These are phyloP conservation scores for Cryphonectria nitschkei DNA, from an alignment of 2,329 filamentous ascomycete species.

Conservation along the genomic window DNA sequence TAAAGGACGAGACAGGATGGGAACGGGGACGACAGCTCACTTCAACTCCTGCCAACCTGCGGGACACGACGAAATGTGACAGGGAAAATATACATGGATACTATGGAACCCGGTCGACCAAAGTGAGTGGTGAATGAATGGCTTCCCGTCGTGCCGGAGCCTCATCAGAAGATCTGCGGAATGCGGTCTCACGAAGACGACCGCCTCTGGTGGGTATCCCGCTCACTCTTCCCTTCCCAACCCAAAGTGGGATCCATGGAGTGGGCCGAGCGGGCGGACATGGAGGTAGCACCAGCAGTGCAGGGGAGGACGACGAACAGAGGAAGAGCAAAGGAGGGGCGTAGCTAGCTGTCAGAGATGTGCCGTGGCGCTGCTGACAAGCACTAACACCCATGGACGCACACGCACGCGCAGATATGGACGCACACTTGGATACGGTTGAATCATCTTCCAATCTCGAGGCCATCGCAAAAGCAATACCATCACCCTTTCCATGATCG, in stretches of 20 bases:
- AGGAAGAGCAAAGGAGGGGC: neutral
- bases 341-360: neutral
- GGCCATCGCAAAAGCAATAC: neutral
- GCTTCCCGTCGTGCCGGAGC: constrained; percentile 4
- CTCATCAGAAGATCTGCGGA: neutral
- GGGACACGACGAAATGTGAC: neutral
- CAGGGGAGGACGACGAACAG: neutral
- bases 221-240: neutral
- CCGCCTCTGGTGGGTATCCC: neutral
- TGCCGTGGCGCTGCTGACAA: neutral
- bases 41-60: neutral
- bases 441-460: neutral
- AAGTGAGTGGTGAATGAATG: neutral
- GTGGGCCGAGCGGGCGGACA: neutral
- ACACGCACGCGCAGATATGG: neutral
- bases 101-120: neutral
- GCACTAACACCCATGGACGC: neutral
- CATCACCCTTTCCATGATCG: neutral
- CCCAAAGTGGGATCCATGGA: neutral
- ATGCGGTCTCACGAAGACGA: neutral
- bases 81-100: neutral
- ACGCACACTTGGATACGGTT: neutral
- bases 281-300: neutral
- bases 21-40: constrained; percentile 1
- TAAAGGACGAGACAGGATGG: neutral